Percentiles rank a stretch among this genome's conserved stretches.
Conservation (phyloP, 805 yeast species). For the Candida ponderosae region DNA sequence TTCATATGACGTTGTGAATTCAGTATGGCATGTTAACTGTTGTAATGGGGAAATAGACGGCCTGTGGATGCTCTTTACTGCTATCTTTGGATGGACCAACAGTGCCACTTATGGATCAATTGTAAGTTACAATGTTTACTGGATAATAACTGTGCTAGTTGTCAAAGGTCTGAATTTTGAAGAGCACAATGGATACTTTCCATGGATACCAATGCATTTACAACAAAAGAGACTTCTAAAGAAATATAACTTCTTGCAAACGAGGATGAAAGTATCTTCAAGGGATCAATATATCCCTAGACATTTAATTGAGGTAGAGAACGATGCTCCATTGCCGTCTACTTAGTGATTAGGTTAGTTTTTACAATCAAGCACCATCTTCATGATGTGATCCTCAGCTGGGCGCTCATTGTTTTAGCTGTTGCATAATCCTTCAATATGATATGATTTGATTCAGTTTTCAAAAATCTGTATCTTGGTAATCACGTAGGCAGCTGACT, state of each 20-base stretch:
- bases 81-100: slow-evolving; percentile 90
- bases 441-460: too few species aligned
- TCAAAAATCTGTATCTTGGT: too few species aligned
- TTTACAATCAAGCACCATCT: too few species aligned
- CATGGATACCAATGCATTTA: slow-evolving; percentile 51
- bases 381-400: too few species aligned
- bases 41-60: slow-evolving; percentile 93
- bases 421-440: too few species aligned
- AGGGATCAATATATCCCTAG: slow-evolving; percentile 1
- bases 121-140: slow-evolving; percentile 59
- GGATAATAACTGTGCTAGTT: slow-evolving; percentile 44
- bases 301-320: not conserved
- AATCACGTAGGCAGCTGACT: too few species aligned
- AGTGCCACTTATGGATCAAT: slow-evolving; percentile 90
- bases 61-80: slow-evolving; percentile 85
- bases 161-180: slow-evolving; percentile 41
- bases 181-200: slow-evolving; percentile 51
- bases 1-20: slow-evolving; percentile 68
- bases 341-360: too few species aligned
- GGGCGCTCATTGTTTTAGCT: too few species aligned
- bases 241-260: slow-evolving; percentile 17
- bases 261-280: slow-evolving; percentile 3
- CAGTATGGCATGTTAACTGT: slow-evolving; percentile 93
- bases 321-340: too few species aligned
- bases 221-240: slow-evolving; percentile 47